Percentiles rank a stretch among this genome's conserved stretches.
These are phyloP conservation scores for Porogramme epimiltina DNA, from an alignment of 1,284 basidiomycete genomes.

Conservation along the genomic window DNA sequence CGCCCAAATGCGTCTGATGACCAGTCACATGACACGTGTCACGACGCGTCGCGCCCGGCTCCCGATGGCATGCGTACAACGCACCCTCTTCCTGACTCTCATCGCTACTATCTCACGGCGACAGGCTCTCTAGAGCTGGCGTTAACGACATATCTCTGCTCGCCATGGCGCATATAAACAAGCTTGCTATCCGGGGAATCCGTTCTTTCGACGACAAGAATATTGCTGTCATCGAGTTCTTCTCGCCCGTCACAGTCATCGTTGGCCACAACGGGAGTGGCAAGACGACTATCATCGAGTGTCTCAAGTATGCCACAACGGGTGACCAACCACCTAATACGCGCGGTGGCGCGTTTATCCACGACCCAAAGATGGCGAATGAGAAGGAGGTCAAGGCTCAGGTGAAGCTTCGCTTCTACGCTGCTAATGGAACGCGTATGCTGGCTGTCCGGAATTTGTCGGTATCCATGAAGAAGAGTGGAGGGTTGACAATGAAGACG, in stretches of 20 bases:
- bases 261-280: constrained; percentile 99
- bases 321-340: constrained; percentile 98
- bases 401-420: constrained; percentile 92
- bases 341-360: constrained; percentile 96
- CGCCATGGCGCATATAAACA: constrained; percentile 82
- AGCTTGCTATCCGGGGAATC: constrained; percentile 86
- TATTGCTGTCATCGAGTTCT: constrained; percentile 95
- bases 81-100: too few relatives aligned
- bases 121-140: background rate
- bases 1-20: constrained; percentile 16
- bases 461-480: constrained; percentile 90
- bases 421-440: constrained; percentile 88
- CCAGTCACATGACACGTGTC: constrained; percentile 17
- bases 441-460: constrained; percentile 92
- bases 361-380: constrained; percentile 99
- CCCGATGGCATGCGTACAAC: too few relatives aligned
- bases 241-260: constrained; percentile 96
- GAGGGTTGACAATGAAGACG: constrained; percentile 94
- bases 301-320: constrained; percentile 98
- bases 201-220: constrained; percentile 95
- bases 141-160: background rate
- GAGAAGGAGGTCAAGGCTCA: constrained; percentile 99
- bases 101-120: too few relatives aligned
- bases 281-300: constrained; percentile 99
- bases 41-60: constrained; percentile 22